phyloP scores from a whole-genome alignment of 371 early-diverging fungal species.

The Haplosporangium sp. region DNA sequence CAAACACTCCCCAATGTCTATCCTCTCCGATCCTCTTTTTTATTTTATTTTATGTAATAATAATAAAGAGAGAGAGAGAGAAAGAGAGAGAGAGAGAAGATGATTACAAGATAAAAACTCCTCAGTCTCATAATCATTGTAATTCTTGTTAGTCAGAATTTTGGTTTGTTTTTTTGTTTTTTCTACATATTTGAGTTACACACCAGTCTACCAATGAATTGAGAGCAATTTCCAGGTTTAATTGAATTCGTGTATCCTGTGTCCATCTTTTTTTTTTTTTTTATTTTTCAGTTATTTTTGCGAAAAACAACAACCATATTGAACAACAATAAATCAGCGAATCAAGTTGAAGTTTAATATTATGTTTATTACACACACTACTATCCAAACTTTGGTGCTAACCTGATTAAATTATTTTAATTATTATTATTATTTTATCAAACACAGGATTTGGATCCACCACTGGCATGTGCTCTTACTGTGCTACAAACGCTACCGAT shows the following conservation, averaged over 20 bases:
- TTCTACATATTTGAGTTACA: conserved; percentile 10
- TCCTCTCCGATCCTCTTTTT: no score
- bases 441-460: conserved; percentile 17
- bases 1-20: no score
- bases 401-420: neutral
- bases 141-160: neutral
- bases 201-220: conserved; percentile 11
- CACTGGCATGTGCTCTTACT: conserved; percentile 30
- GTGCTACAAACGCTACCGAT: conserved; percentile 3
- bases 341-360: no score
- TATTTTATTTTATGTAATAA: no score
- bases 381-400: neutral
- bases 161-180: conserved; percentile 12
- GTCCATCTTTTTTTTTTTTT: conserved; percentile 1
- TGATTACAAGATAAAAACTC: neutral
- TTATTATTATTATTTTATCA: neutral
- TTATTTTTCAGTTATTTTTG: conserved; percentile 27
- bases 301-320: neutral
- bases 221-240: conserved; percentile 37
- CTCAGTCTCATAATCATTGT: neutral
- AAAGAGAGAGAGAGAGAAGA: no score
- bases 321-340: no score
- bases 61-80: no score
- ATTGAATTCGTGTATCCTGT: conserved; percentile 17
- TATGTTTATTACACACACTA: no score